A percentile compares a stretch with the other conserved stretches of the same genome.
Evolutionary conservation across 2,329 filamentous ascomycete species (phyloP).

Genomic region (Penicillium sp.): DNA sequence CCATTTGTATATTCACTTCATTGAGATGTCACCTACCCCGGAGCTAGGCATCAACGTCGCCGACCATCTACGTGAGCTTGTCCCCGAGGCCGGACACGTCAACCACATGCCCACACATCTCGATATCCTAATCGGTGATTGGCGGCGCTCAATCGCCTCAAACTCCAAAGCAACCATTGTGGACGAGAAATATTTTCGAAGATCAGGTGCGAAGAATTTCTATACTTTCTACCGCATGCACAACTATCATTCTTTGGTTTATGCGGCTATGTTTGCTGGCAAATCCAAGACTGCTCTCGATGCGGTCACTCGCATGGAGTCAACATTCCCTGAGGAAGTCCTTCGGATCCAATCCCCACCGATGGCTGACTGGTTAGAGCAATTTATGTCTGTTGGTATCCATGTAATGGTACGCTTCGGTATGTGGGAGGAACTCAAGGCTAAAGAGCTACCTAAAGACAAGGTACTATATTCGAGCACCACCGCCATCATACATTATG

Average conservation of each 20-base stretch:
- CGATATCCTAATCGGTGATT: slow-evolving; percentile 70
- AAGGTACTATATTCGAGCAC: slow-evolving; percentile 64
- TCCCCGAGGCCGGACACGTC: slow-evolving; percentile 68
- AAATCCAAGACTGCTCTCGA: slow-evolving; percentile 63
- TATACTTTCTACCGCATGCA: slow-evolving; percentile 74
- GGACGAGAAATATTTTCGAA: slow-evolving; percentile 63
- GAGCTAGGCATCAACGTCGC: slow-evolving; percentile 62
- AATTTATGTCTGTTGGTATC: slow-evolving; percentile 63
- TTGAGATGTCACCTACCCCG: slow-evolving; percentile 70
- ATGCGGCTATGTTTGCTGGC: slow-evolving; percentile 73
- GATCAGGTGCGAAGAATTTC: slow-evolving; percentile 63
- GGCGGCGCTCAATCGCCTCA: slow-evolving; percentile 62
- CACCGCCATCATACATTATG: slow-evolving; percentile 66
- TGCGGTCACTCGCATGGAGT: slow-evolving; percentile 59
- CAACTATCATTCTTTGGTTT: slow-evolving; percentile 70
- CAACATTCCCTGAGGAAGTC: slow-evolving; percentile 61
- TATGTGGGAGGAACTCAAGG: slow-evolving; percentile 65
- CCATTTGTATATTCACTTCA: slow-evolving; percentile 73
- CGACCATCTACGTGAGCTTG: slow-evolving; percentile 62
- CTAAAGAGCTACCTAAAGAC: slow-evolving; percentile 58
- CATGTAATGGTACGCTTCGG: slow-evolving; percentile 74
- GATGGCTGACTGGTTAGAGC: slow-evolving; percentile 78
- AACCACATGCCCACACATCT: slow-evolving; percentile 75
- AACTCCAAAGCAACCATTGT: slow-evolving; percentile 65
- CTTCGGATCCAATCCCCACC: slow-evolving; percentile 66